A percentile compares a stretch with the other conserved stretches of the same genome.
Evolutionary conservation across 1,284 basidiomycete species (phyloP).

Genomic region (Boletus sp.): DNA sequence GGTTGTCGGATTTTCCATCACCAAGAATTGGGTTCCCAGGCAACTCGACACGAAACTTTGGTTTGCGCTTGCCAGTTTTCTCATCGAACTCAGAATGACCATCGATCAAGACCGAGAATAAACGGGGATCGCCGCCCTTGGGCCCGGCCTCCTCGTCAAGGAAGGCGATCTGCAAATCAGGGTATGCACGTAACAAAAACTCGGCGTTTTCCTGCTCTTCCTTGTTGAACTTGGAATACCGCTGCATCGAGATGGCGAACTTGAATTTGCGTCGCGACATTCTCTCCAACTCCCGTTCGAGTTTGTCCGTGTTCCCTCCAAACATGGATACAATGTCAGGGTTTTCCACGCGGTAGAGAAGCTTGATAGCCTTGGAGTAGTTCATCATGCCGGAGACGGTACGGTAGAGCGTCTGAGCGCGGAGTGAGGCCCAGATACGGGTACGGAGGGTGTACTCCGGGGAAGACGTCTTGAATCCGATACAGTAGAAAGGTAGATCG

Average conservation of each 20-base stretch:
- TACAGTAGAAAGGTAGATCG: slow-evolving; percentile 98
- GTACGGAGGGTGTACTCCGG: slow-evolving; percentile 99
- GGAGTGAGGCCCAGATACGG: slow-evolving; percentile 98
- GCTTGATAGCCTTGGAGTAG: slow-evolving; percentile 99
- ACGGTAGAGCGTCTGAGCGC: slow-evolving; percentile 97
- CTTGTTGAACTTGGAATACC: slow-evolving; percentile 99
- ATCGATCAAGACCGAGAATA: slow-evolving; percentile 96
- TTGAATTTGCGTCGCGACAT: slow-evolving; percentile 99
- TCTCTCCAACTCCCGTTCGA: slow-evolving; percentile 95
- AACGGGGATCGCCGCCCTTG: slow-evolving; percentile 85
- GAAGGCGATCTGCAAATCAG: slow-evolving; percentile 98
- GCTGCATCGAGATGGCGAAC: slow-evolving; percentile 98
- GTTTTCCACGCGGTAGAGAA: slow-evolving; percentile 98
- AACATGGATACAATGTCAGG: slow-evolving; percentile 98
- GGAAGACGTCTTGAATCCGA: slow-evolving; percentile 99
- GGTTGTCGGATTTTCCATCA: slow-evolving; percentile 99
- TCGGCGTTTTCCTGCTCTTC: slow-evolving; percentile 99
- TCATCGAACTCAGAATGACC: slow-evolving; percentile 97
- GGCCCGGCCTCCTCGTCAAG: slow-evolving; percentile 93
- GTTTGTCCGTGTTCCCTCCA: slow-evolving; percentile 94
- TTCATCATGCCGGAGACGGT: slow-evolving; percentile 99
- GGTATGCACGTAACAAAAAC: slow-evolving; percentile 96
- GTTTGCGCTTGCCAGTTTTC: slow-evolving; percentile 84
- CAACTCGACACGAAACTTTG: slow-evolving; percentile 97
- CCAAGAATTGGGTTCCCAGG: slow-evolving; percentile 99